Evolutionary conservation across 2,329 filamentous ascomycete genomes (phyloP), one percentile per base, ranked within the genome.

Genomic region (Exophiala aquamarina): DNA sequence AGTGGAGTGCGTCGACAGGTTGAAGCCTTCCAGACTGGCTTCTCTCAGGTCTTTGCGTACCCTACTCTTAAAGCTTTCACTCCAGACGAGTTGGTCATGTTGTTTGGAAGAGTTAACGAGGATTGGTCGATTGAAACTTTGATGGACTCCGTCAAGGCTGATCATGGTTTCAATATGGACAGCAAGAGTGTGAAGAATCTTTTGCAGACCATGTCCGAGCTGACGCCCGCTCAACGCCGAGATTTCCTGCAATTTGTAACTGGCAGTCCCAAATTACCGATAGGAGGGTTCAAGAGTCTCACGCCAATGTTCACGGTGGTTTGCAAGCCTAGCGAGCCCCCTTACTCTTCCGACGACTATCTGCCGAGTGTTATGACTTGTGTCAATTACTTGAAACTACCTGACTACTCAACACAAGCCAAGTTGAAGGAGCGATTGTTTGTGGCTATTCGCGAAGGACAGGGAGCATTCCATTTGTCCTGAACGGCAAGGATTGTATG

Each of bases 311-410:
- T 98, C 66, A 98, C 93, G 3, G 93, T 98, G 54, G 93, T 98
- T 34, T 97, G 93, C 78, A 96, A 96, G 69, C 92, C 92, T n/a
- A 95, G 89, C 67, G 93, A 98, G 64, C 83, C 89, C 13, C 93
- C 93, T 2, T 93, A 91, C 67, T 86, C 85, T 3, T 92, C 92
- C 3, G 93, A 98, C 63, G 93, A 98, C 71, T 98, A 97, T 63
- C 79, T 98, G n/a, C 93, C 94, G 10, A 97, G 91, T 66, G 94
- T 98, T 66, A 98, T 98, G 94, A 98, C 94, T 9, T 98, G 94
- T 67, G 93, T 95, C 70, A 98, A 98, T 69, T 98, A 98, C 66
- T 82, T 98, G 61, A 98, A 98, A 71, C 79, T 98, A 63, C 93
- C 93, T 15, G 89, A 98, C 69, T 98, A 98, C 70, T 92, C 84